phyloP scores from a whole-genome alignment of 129 eudicot species.

The Flaveria bidentis region DNA sequence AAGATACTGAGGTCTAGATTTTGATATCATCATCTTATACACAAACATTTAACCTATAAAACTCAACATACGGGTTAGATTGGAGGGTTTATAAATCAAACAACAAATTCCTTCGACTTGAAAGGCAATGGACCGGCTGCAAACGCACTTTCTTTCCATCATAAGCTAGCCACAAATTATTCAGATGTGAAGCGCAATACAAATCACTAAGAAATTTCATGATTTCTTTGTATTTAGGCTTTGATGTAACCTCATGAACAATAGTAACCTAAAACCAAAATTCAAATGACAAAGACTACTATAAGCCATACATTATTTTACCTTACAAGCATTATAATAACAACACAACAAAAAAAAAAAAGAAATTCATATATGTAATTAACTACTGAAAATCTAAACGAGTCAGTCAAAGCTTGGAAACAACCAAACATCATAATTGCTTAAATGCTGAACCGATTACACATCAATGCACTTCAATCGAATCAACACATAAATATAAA shows the following conservation, averaged over 20 bases:
- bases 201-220: conserved; percentile 36
- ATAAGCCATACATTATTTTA: neutral
- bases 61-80: too few species aligned
- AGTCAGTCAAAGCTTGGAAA: neutral
- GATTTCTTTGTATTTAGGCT: conserved; percentile 51
- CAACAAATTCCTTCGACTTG: conserved; percentile 58
- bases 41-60: too few species aligned
- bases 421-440: neutral
- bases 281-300: neutral
- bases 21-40: too few species aligned
- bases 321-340: neutral
- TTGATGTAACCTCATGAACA: conserved; percentile 66
- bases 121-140: conserved; percentile 73
- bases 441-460: neutral
- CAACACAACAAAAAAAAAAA: neutral
- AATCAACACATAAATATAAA: neutral
- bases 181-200: conserved; percentile 48
- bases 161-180: conserved; percentile 51
- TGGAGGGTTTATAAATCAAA: too few species aligned
- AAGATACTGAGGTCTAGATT: too few species aligned
- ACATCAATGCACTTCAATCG: neutral
- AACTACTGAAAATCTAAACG: neutral
- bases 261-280: conserved; percentile 58
- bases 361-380: neutral
- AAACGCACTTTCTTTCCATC: conserved; percentile 74